Conservation (phyloP, 2,329 filamentous ascomycete genomes). For the Macroventuria anomochaeta region DNA sequence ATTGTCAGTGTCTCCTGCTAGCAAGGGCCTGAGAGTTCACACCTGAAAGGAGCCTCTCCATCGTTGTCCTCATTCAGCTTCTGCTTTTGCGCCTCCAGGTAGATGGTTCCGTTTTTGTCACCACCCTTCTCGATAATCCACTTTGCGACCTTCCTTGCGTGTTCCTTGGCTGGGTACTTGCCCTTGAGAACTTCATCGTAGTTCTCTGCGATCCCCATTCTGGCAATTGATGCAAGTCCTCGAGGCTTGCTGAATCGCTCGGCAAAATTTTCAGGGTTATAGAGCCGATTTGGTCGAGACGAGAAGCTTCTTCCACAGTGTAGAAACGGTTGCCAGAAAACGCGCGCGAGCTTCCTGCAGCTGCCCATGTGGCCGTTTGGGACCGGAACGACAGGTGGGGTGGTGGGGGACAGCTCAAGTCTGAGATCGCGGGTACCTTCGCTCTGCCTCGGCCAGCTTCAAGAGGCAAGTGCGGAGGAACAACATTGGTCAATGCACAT, state of each 20-base stretch:
- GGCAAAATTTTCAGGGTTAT: slow-evolving; percentile 5
- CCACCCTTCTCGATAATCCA: slow-evolving; percentile 73
- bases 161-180: slow-evolving; percentile 83
- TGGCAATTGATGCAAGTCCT: slow-evolving; percentile 16
- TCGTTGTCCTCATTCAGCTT: slow-evolving; percentile 90
- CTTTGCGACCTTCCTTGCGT: slow-evolving; percentile 82
- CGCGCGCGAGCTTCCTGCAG: slow-evolving; percentile 26
- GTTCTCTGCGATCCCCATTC: slow-evolving; percentile 42
- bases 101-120: slow-evolving; percentile 74
- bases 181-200: slow-evolving; percentile 55
- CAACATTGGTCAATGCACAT: slow-evolving; percentile 3
- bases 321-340: slow-evolving; percentile 18
- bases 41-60: slow-evolving; percentile 80
- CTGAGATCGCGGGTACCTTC: slow-evolving; percentile 28
- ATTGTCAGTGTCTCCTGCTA: neutral
- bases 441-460: slow-evolving; percentile 12
- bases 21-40: slow-evolving; percentile 24
- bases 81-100: slow-evolving; percentile 84
- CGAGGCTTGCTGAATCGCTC: slow-evolving; percentile 9
- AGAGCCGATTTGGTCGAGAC: slow-evolving; percentile 6
- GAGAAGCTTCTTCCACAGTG: slow-evolving; percentile 16
- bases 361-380: slow-evolving; percentile 24
- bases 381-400: slow-evolving; percentile 30
- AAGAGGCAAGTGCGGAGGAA: slow-evolving; percentile 29
- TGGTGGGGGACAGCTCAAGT: slow-evolving; percentile 29